A percentile compares a stretch with the other conserved stretches of the same genome.
phyloP scores from a whole-genome alignment of 108 stramenopile genomes.

The Skeletonema costatum region DNA sequence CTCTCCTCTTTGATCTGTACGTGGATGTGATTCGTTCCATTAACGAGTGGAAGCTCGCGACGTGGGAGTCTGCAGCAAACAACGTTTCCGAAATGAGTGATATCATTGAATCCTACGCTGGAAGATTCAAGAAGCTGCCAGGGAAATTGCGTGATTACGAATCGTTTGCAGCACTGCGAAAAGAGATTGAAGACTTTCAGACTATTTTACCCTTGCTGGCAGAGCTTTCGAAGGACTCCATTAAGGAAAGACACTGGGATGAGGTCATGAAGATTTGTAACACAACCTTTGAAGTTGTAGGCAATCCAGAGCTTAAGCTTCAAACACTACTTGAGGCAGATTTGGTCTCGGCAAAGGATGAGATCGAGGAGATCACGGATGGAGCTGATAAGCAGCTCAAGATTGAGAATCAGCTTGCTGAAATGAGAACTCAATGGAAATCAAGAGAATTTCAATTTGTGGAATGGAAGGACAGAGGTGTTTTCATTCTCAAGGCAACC shows the following conservation, averaged over 20 bases:
- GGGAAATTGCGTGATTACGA: slow-evolving; percentile 83
- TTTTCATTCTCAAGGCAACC: slow-evolving; percentile 81
- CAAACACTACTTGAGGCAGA: slow-evolving; percentile 64
- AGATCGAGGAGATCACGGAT: slow-evolving; percentile 89
- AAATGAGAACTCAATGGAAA: slow-evolving; percentile 78
- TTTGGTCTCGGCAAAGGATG: slow-evolving; percentile 57
- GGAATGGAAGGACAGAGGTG: slow-evolving; percentile 84
- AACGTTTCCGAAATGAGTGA: slow-evolving; percentile 79
- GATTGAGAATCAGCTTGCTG: slow-evolving; percentile 78
- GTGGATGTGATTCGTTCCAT: slow-evolving; percentile 86
- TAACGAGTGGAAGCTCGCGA: slow-evolving; percentile 82
- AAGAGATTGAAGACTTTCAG: slow-evolving; percentile 89
- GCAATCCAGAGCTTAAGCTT: slow-evolving; percentile 79
- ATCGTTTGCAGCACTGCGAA: slow-evolving; percentile 75
- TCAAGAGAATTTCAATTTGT: slow-evolving; percentile 68
- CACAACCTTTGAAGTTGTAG: slow-evolving; percentile 68
- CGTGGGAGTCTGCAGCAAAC: slow-evolving; percentile 70
- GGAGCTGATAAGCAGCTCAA: slow-evolving; percentile 90
- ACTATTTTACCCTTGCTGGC: slow-evolving; percentile 79
- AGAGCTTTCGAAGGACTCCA: slow-evolving; percentile 85
- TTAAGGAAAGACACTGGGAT: slow-evolving; percentile 89
- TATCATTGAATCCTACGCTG: slow-evolving; percentile 79
- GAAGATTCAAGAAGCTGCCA: slow-evolving; percentile 87
- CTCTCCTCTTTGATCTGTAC: slow-evolving; percentile 88
- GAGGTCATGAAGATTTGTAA: slow-evolving; percentile 78